Evolutionary conservation across 148 eudicot species (phyloP), one percentile per base, ranked within the genome.

Genomic region (Camellia sinensis): DNA sequence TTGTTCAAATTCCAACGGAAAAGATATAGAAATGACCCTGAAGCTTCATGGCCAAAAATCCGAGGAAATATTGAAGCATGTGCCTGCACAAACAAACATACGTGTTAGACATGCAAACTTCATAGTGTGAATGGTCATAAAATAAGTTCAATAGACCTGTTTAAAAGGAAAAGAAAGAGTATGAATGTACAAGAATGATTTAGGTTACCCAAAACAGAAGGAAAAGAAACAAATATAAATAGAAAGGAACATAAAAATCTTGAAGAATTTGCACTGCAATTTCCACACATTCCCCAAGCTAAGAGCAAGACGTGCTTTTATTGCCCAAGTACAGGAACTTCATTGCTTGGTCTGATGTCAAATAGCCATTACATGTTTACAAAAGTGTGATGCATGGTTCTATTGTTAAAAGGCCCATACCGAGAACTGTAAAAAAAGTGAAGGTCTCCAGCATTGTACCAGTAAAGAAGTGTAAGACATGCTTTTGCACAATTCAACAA

Each of bases 1-100:
- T 5, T 69, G 12, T 10, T 9, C 56, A 56, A 79, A 81, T 21
- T 7, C 15, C 48, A 59, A 77, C 57, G 71, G 72, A 66, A 67
- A 19, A 71, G 9, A 78, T 50, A 74, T 41, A 76, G 63, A 75
- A 79, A 7, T 50, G 14, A 94, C 99, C 99, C 99, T 67, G 99
- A 89, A 78, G 99, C 99, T 91, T 95, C 99, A 85, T 95, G 99
- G 77, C 99, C 99, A 82, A 95, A 92, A 56, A 95, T 93, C 65
- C 99, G 96, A 86, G 99, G 99, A 87, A 85, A 93, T 67, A 90
- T 71, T 9, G 87, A 78, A 74, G 90, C 80, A 64, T 86, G 87
- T 76, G 92, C 92, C 98, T 92, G 94, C 87, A 90, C 5, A 70
- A 84, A 65, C 43, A 78, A 50, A 7, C 13, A 75, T 14, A 69